Evolutionary conservation across 2,329 filamentous ascomycete species (phyloP), one percentile per base, ranked within the genome.

Genomic region (Colletotrichum gloeosporioides): DNA sequence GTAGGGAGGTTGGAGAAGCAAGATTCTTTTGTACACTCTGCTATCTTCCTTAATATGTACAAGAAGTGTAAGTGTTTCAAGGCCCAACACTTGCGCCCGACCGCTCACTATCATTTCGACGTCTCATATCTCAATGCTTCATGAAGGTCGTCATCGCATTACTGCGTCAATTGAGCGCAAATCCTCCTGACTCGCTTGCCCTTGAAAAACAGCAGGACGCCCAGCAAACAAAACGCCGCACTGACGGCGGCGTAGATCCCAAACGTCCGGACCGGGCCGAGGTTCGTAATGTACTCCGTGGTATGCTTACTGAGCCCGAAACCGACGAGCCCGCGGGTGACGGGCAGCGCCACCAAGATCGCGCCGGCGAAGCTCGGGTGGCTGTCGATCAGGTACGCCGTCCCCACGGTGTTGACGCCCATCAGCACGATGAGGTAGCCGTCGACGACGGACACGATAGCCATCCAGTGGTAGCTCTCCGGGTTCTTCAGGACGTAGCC

Each of bases 241-340:
- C 72, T 75, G 10, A 76, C 57, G 27, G 67, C 68, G 16, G 72
- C 68, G 29, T 76, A 77, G n/a, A 77, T 71, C 15, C 67, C 69
- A 31, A 75, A 77, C 4, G 75, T 77, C 18, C 32, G 53, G 36
- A 71, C 69, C 15, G 69, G 61, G 13, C 75, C 75, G 34, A 77
- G 64, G 64, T 68, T 71, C 32, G 62, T 44, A n/a, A 77, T 85
- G 22, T 75, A 77, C 32, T 71, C 63, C 8, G 65, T 64, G 3
- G 73, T 75, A n/a, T 77, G 75, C 55, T 71, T 75, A 57, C 75
- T 77, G 10, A 75, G 27, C 4, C 72, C 75, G 36, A 76, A 77
- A 10, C 63, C 72, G 10, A 77, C 69, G 9, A 75, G 53, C 3
- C 73, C 73, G n/a, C 75, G 68, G 32, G 68, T 75, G n/a, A 73